Conservation (phyloP, 1,139 yeast species). For the Petasospora fabianii region DNA sequence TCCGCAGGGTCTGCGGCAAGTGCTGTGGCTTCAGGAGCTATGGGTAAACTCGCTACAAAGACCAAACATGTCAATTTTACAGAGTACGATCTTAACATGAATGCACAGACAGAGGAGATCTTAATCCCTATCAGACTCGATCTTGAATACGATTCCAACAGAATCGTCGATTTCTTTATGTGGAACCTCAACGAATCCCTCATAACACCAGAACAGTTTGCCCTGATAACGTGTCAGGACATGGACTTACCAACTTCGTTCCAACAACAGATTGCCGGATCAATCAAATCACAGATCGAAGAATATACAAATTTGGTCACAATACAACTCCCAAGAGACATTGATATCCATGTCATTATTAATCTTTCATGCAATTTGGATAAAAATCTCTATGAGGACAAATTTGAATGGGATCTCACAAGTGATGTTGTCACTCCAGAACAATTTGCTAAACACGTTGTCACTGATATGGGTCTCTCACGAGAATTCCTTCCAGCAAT, state of each 20-base stretch:
- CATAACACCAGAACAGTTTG: conserved; percentile 82
- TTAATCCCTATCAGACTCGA: conserved; percentile 79
- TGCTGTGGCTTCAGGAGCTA: conserved; percentile 15
- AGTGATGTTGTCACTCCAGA: conserved; percentile 75
- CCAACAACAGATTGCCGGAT: conserved; percentile 62
- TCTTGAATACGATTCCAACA: conserved; percentile 65
- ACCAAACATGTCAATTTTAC: conserved; percentile 31
- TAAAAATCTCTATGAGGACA: conserved; percentile 83
- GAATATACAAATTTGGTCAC: conserved; percentile 67
- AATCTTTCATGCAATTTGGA: conserved; percentile 81
- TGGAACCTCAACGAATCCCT: conserved; percentile 85
- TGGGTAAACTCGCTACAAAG: conserved; percentile 33
- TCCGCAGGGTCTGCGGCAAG: conserved; percentile 15
- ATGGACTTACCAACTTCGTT: conserved; percentile 68
- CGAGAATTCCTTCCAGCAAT: conserved; percentile 90
- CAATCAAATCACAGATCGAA: conserved; percentile 76
- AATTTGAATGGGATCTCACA: conserved; percentile 87
- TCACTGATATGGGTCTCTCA: conserved; percentile 76
- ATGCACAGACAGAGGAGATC: conserved; percentile 36
- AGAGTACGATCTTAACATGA: conserved; percentile 33
- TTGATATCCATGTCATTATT: conserved; percentile 70
- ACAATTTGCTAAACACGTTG: conserved; percentile 75
- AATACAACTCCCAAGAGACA: conserved; percentile 59
- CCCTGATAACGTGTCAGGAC: conserved; percentile 74
- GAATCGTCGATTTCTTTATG: conserved; percentile 76